Evolutionary conservation across 208 protist genomes (phyloP), one percentile per base, ranked within the genome.

Genomic region (Trichomonas gallinae): DNA sequence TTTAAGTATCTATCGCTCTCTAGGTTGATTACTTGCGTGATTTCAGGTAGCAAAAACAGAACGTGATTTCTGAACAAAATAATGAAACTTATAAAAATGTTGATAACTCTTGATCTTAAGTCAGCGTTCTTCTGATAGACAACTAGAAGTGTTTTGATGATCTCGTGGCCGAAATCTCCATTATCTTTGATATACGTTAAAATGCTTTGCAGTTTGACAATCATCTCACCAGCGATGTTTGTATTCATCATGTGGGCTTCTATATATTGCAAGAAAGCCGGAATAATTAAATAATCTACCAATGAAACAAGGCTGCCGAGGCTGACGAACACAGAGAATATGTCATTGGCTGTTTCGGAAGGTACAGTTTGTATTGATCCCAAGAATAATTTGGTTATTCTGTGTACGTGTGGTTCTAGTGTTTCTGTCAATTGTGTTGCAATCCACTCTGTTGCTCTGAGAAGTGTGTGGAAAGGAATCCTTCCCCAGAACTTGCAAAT

Each of bases 231-330:
- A 23, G 13, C 10, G 48, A 46, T n/a, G 0, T 21, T 46, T 44
- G 23, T 46, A 21, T 44, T 0, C 23, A 44, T 46, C 13, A 31
- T 46, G 8, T 89, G 83, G 10, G 17, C 21, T 89, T 89, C 83
- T 0, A 89, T 46, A 6, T 40, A 89, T 89, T 44, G 17, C n/a
- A 89, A 31, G 13, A 89, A 89, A 21, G 83, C 34, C 1, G 83
- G 83, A 10, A 89, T 89, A 46, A 89, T 31, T 46, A 89, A 89
- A 48, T 89, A 89, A 89, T 89, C 83, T n/a, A 89, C 83, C 45
- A n/a, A 0, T 48, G 23, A 44, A n/a, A 89, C 36, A 44, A 89
- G 36, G 10, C 4, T 23, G 21, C 83, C 83, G 11, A 89, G 42
- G n/a, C n/a, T 44, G 0, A 89, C 36, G 36, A 89, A 89, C 3